Conservation (phyloP, 768 basidiomycete species). For the Mycena rosella region DNA sequence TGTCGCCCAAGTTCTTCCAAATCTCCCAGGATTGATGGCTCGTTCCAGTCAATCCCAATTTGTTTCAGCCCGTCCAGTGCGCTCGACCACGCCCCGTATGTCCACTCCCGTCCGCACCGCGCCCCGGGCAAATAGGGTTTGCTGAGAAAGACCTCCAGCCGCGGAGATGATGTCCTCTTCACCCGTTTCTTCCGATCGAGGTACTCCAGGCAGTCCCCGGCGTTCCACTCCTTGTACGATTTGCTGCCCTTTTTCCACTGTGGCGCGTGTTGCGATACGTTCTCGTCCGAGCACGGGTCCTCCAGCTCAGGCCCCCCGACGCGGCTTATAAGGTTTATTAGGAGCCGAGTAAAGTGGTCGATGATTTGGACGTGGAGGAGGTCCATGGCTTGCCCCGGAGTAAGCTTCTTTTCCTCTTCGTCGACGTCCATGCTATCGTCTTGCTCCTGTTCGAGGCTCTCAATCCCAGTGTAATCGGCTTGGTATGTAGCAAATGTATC, state of each 20-base stretch:
- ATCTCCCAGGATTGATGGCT: conserved; percentile 60
- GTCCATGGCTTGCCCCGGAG: conserved; percentile 71
- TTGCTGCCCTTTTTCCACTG: conserved; percentile 54
- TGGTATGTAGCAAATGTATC: conserved; percentile 56
- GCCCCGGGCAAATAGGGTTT: conserved; percentile 64
- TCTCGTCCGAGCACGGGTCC: conserved; percentile 45
- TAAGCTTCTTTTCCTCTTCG: conserved; percentile 58
- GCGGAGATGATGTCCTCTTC: conserved; percentile 55
- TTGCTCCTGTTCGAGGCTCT: conserved; percentile 33
- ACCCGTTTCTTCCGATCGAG: conserved; percentile 56
- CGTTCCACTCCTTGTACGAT: conserved; percentile 63
- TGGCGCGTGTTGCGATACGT: conserved; percentile 70
- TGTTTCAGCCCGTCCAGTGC: conserved; percentile 59
- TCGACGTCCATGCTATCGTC: conserved; percentile 73
- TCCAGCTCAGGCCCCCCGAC: conserved; percentile 64
- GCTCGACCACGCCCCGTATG: conserved; percentile 73
- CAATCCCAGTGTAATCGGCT: conserved; percentile 46
- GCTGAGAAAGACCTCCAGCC: conserved; percentile 65
- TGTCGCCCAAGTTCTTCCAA: conserved; percentile 25
- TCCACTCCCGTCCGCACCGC: conserved; percentile 82
- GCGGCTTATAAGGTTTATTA: conserved; percentile 68
- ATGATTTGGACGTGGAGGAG: conserved; percentile 76
- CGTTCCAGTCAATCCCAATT: conserved; percentile 66
- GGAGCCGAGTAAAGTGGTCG: conserved; percentile 74
- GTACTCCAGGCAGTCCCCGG: conserved; percentile 69